Percentiles rank a stretch among this genome's conserved stretches.
Conservation (phyloP, 805 yeast species). For the Candida odintsovae region DNA sequence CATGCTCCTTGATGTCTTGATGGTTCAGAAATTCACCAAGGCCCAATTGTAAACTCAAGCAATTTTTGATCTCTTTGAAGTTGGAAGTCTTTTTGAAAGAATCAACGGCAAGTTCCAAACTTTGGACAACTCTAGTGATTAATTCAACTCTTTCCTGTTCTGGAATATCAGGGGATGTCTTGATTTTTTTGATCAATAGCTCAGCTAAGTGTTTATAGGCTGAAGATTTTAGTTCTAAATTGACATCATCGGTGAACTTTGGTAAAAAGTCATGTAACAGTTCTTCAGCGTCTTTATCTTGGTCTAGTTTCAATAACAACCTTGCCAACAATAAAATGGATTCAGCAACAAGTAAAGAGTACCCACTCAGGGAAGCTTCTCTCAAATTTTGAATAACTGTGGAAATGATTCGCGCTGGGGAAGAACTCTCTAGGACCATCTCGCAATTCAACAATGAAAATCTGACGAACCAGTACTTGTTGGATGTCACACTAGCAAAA, state of each 20-base stretch:
- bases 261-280: slow-evolving; percentile 41
- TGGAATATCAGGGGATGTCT: neutral
- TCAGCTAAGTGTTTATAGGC: slow-evolving; percentile 30
- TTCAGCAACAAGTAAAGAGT: slow-evolving; percentile 38
- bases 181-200: slow-evolving; percentile 15
- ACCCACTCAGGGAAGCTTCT: slow-evolving; percentile 40
- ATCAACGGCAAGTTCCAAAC: slow-evolving; percentile 36
- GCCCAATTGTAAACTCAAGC: slow-evolving; percentile 34
- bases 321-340: slow-evolving; percentile 41
- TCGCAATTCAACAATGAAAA: slow-evolving; percentile 42
- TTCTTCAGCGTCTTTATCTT: slow-evolving; percentile 36
- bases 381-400: slow-evolving; percentile 44
- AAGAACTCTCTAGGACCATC: slow-evolving; percentile 36
- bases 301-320: slow-evolving; percentile 36
- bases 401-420: slow-evolving; percentile 46
- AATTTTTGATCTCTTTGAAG: slow-evolving; percentile 32
- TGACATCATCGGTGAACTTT: slow-evolving; percentile 33
- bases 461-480: slow-evolving; percentile 39
- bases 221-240: slow-evolving; percentile 33
- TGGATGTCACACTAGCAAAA: slow-evolving; percentile 17
- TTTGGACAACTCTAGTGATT: slow-evolving; percentile 27
- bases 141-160: neutral
- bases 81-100: slow-evolving; percentile 37
- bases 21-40: slow-evolving; percentile 30
- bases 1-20: slow-evolving; percentile 25